phyloP scores from a whole-genome alignment of 192 early-diverging fungal species.

The Dissophora globulifera region DNA sequence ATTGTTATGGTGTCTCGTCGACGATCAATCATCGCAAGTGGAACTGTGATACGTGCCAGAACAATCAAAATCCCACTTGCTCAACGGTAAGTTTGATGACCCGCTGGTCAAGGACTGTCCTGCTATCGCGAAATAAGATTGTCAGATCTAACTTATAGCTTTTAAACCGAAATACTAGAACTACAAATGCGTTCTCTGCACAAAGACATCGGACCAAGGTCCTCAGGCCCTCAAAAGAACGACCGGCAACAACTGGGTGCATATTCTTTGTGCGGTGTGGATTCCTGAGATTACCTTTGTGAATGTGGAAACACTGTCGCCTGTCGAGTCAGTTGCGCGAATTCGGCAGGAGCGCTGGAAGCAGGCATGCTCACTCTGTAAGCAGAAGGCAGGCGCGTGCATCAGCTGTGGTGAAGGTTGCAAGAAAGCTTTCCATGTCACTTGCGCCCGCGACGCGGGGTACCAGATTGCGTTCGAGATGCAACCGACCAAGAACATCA shows the following conservation, averaged over 20 bases:
- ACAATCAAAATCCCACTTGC: conserved; percentile 66
- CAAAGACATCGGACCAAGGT: conserved; percentile 33
- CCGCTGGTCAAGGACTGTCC: no score
- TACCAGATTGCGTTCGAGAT: conserved; percentile 60
- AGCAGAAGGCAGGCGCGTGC: conserved; percentile 52
- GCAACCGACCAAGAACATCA: conserved; percentile 39
- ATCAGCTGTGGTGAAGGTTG: conserved; percentile 57
- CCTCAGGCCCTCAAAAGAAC: conserved; percentile 73
- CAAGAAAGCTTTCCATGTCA: conserved; percentile 57
- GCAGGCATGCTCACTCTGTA: conserved; percentile 52
- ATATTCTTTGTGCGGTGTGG: conserved; percentile 73
- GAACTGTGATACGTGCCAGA: conserved; percentile 70
- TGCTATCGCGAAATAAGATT: no score
- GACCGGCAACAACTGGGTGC: conserved; percentile 81
- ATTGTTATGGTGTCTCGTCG: conserved; percentile 59
- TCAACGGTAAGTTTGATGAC: conserved; percentile 59
- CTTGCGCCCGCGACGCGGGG: conserved; percentile 57
- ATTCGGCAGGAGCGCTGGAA: conserved; percentile 56
- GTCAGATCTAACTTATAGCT: no score
- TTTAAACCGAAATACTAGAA: no score
- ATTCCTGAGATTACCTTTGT: conserved; percentile 66
- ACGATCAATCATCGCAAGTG: conserved; percentile 20
- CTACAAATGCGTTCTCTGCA: conserved; percentile 74
- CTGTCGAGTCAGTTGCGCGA: conserved; percentile 60
- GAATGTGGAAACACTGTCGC: conserved; percentile 41